phyloP scores from a whole-genome alignment of 116 monocot species.

The Papilionanthe hybrid region DNA sequence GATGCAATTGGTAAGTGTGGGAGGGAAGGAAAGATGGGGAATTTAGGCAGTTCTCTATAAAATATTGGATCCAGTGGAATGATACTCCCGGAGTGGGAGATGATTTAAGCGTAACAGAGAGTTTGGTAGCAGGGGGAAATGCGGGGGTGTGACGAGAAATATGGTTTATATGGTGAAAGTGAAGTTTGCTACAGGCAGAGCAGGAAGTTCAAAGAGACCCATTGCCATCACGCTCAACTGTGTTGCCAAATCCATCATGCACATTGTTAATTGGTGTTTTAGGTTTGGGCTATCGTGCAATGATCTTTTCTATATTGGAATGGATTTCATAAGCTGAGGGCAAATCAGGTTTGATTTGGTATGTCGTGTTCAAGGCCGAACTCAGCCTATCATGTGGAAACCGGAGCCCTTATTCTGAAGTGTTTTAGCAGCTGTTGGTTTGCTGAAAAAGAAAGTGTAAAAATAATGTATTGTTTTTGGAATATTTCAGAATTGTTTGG shows the following conservation, averaged over 20 bases:
- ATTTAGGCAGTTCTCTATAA: not conserved
- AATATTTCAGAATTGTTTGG: too few relatives aligned
- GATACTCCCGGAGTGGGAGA: not conserved
- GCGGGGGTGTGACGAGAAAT: not conserved
- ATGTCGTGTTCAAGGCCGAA: not conserved
- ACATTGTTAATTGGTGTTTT: not conserved
- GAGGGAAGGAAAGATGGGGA: not conserved
- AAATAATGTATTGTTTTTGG: too few relatives aligned
- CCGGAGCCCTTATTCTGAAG: too few relatives aligned
- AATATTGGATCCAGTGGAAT: not conserved
- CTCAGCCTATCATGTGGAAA: not conserved
- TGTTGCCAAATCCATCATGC: not conserved
- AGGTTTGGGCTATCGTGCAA: not conserved
- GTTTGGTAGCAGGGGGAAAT: not conserved
- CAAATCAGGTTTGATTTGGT: not conserved
- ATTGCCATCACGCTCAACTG: not conserved
- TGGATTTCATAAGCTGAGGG: not conserved
- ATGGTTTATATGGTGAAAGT: not conserved
- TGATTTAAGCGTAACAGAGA: not conserved
- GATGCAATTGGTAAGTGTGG: not conserved
- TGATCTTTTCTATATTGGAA: not conserved
- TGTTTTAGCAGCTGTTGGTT: too few relatives aligned
- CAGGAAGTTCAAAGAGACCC: not conserved
- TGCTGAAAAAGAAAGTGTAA: too few relatives aligned
- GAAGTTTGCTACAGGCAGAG: slow-evolving; percentile 1